Base-by-base conservation (phyloP, 805 yeast genomes). In the Hanseniaspora lindneri region DNA sequence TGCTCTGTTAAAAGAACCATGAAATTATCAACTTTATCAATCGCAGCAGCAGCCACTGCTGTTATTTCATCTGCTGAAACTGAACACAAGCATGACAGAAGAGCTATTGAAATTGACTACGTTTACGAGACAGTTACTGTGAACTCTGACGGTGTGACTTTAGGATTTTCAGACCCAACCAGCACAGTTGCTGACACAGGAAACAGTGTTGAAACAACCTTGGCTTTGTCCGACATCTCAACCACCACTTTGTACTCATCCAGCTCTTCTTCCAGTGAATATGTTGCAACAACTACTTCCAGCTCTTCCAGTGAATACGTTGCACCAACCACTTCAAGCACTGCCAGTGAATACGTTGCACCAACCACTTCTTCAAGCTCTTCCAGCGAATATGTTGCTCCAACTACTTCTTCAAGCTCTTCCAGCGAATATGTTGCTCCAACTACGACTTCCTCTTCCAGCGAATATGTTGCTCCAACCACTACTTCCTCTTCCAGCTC, bases 91-190 rank as follows among this genome's bases (percentile, higher is more conserved):
- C 62, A 64, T 53, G 76, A 72, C 60, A 72, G 69, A 65, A 69
- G 76, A 63, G 76, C 73, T 23, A 67, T 71, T 47, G 76, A 74
- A 37, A 67, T 71, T 52, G 74, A 71, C 58, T 71, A 71, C 53
- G 73, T 70, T 30, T 73, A 75, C 60, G 74, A 75, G 55, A 74
- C 79, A 28, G 73, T 75, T 44, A 69, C 75, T 23, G 79, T 74
- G 44, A 70, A 72, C 53, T 70, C 65, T 41, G 60, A 66, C n/a
- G 77, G 76, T 53, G 56, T 64, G 50, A 70, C 76, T 41, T 58
- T 74, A 51, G 56, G 67, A 30, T 53, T 64, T 11, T 60, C 62
- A 13, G 57, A 60, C 40, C 54, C 59, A 36, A 51, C 62, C 20
- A 42, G 55, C 20, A 23, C 50, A 11, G 20, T 55, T 16, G 52